Conservation (phyloP, 2,329 filamentous ascomycete species). For the Eutypella sp. region DNA sequence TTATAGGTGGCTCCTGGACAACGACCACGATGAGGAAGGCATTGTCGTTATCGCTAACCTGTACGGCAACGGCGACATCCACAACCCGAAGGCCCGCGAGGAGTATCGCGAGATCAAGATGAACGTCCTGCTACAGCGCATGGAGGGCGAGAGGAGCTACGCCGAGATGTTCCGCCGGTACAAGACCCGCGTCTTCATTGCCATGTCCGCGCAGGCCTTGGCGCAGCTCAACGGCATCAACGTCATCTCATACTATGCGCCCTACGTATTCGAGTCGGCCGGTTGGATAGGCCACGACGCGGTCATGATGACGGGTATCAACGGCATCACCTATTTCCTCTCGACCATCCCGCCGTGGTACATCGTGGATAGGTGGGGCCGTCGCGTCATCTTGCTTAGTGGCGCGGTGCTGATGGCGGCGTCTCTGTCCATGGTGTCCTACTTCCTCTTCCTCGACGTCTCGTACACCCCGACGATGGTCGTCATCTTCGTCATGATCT, state of each 20-base stretch:
- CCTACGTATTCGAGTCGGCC: conserved; percentile 91
- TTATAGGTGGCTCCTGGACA: conserved; percentile 87
- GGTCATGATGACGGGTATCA: conserved; percentile 95
- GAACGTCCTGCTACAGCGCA: conserved; percentile 86
- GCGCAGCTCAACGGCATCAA: conserved; percentile 99
- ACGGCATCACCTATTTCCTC: conserved; percentile 80
- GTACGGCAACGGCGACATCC: conserved; percentile 92
- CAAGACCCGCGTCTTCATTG: conserved; percentile 88
- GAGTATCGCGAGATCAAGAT: conserved; percentile 99
- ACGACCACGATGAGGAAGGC: conserved; percentile 96
- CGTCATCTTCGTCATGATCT: conserved; percentile 94
- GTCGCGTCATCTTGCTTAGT: conserved; percentile 81
- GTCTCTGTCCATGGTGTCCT: conserved; percentile 84
- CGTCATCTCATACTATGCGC: conserved; percentile 98
- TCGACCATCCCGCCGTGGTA: conserved; percentile 98
- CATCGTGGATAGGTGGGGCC: conserved; percentile 86
- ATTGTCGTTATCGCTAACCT: conserved; percentile 98
- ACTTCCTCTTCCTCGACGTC: conserved; percentile 89
- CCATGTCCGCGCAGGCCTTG: conserved; percentile 95
- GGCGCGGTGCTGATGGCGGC: conserved; percentile 87
- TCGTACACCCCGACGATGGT: conserved; percentile 74
- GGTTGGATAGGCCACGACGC: conserved; percentile 91
- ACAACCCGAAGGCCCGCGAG: conserved; percentile 85
- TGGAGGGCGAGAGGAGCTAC: conserved; percentile 92
- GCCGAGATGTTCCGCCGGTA: conserved; percentile 93